Conservation (phyloP, 371 early-diverging fungal genomes). For the Batkoa obscura region DNA sequence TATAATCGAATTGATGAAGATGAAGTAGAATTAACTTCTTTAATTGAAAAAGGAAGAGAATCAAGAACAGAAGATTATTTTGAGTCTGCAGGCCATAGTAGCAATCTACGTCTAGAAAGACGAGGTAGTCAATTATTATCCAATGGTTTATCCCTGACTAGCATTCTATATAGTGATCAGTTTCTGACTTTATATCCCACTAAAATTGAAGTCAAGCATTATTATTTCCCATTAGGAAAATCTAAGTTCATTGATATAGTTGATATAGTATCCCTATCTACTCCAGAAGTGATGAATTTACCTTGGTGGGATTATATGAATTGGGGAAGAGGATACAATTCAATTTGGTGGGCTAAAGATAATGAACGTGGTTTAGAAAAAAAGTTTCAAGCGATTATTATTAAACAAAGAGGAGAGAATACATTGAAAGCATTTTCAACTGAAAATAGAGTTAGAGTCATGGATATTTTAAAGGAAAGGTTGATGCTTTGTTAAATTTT, state of each 20-base stretch:
- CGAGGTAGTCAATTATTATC: neutral
- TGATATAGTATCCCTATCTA: neutral
- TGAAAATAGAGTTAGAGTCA: neutral
- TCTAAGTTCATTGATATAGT: neutral
- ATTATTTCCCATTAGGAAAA: neutral
- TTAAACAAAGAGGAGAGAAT: neutral
- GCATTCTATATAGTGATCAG: neutral
- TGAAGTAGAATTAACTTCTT: neutral
- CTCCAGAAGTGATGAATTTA: neutral
- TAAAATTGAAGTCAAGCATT: neutral
- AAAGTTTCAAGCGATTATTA: neutral
- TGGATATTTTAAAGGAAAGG: neutral
- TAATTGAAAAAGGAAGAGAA: neutral
- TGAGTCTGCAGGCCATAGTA: neutral
- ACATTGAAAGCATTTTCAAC: slow-evolving; percentile 1
- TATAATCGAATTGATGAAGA: no score
- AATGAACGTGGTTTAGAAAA: neutral
- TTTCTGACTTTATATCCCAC: neutral
- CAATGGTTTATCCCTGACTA: neutral
- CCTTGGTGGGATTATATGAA: slow-evolving; percentile 6
- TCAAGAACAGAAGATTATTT: neutral
- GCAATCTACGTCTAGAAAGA: neutral
- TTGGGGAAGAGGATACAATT: slow-evolving; percentile 5
- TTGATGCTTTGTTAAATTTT: slow-evolving; percentile 2
- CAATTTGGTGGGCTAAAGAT: slow-evolving; percentile 8